Percentiles rank a stretch among this genome's conserved stretches.
These are phyloP conservation scores for Discostella stelligera DNA, from an alignment of 352 stramenopile species.

Conservation along the genomic window DNA sequence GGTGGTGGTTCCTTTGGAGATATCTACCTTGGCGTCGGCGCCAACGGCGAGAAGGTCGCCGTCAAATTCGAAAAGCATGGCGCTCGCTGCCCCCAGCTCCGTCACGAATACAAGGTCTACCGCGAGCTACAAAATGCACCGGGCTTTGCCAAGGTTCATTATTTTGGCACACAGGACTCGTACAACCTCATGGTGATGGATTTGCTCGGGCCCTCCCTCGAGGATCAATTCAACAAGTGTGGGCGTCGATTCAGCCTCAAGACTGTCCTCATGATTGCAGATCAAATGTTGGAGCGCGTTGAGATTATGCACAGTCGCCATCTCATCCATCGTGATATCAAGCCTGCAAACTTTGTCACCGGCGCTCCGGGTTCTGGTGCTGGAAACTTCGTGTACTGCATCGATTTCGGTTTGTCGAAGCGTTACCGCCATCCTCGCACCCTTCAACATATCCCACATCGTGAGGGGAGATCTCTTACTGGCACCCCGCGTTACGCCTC, in stretches of 20 bases:
- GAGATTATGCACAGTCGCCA: slow-evolving; percentile 89
- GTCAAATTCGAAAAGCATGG: slow-evolving; percentile 90
- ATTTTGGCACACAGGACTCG: slow-evolving; percentile 86
- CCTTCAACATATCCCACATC: slow-evolving; percentile 90
- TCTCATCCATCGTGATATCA: slow-evolving; percentile 93
- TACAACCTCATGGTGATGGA: slow-evolving; percentile 90
- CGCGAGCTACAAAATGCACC: slow-evolving; percentile 93
- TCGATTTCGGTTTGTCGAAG: slow-evolving; percentile 92
- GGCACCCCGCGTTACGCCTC: slow-evolving; percentile 96
- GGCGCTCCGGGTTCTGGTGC: slow-evolving; percentile 81
- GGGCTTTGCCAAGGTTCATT: slow-evolving; percentile 84
- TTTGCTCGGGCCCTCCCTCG: slow-evolving; percentile 84
- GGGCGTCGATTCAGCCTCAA: slow-evolving; percentile 90
- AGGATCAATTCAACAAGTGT: slow-evolving; percentile 86
- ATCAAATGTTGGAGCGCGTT: slow-evolving; percentile 91
- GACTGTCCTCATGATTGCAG: slow-evolving; percentile 93
- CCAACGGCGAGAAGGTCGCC: slow-evolving; percentile 83
- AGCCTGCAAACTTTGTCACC: slow-evolving; percentile 93
- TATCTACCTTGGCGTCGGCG: slow-evolving; percentile 96
- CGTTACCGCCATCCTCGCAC: slow-evolving; percentile 90
- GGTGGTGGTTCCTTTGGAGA: slow-evolving; percentile 97
- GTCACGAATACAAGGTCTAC: slow-evolving; percentile 99
- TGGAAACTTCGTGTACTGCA: slow-evolving; percentile 88
- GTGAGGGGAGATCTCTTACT: slow-evolving; percentile 89
- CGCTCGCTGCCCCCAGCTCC: slow-evolving; percentile 93